Base-by-base conservation (phyloP, 208 protist genomes). In the Trypanosoma lewisi region DNA sequence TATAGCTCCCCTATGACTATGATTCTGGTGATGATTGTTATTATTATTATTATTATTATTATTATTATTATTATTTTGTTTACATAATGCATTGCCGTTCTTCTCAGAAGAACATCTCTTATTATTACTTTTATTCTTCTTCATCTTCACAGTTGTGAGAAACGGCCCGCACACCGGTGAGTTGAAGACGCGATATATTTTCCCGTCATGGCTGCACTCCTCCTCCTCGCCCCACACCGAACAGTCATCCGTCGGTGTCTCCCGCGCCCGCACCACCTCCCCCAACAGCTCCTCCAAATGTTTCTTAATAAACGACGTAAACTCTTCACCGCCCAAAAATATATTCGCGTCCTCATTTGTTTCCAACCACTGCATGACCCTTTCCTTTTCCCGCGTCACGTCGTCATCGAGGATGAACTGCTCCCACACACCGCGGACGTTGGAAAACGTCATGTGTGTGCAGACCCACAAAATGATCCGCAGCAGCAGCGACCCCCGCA, bases 181-280 rank as follows among this genome's bases (percentile, higher is more conserved):
- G 51, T 80, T 56, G 60, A 84, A 90, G 60, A 90, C 83, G 60
- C 80, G 73, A 60, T 90, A 90, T 1, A 87, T 63, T 77, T 90
- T 90, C 27, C 67, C 56, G 72, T 86, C 83, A 53, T 86, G 70
- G 59, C 80, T 85, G 56, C 53, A 70, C 70, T 84, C 79, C 63
- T 79, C 69, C 44, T 64, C 63, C 1, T 8, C 31, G 2, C 73
- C 30, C 78, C 77, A 85, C 55, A 72, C 51, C 9, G 36, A 66
- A 11, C 14, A 25, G 59, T 86, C 77, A 12, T 76, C 72, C 36
- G 58, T 57, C 5, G 73, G 68, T 9, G 73, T 85, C 42, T 70
- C 73, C 17, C 83, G 73, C 9, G 83, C 83, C 8, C 79, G 79
- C 4, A 90, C 77, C 30, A 90, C 83, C 48, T 90, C 83, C 11